Conservation (phyloP, 257 asterid species). For the Thymus quinquecostatus region DNA sequence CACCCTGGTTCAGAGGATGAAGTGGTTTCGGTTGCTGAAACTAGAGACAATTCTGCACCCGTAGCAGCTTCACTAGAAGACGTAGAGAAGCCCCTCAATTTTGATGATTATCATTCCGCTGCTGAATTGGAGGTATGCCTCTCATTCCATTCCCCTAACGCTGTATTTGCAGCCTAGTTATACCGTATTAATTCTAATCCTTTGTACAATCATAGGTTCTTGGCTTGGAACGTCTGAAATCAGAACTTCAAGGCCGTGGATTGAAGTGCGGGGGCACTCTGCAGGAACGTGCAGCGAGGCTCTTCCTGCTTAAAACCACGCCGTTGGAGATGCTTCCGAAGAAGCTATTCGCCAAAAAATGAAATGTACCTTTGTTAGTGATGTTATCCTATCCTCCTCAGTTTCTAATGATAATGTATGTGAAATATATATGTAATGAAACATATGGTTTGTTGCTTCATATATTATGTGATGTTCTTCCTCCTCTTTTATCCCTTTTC, state of each 20-base stretch:
- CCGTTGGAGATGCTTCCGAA: slow-evolving; percentile 81
- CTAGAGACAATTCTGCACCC: slow-evolving; percentile 25
- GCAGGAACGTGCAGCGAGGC: slow-evolving; percentile 90
- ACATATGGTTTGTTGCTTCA: not conserved
- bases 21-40: slow-evolving; percentile 33
- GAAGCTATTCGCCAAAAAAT: slow-evolving; percentile 86
- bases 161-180: not conserved
- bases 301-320: slow-evolving; percentile 59
- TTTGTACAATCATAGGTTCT: slow-evolving; percentile 47
- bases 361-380: slow-evolving; percentile 10
- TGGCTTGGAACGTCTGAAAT: slow-evolving; percentile 78
- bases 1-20: slow-evolving; percentile 39
- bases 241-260: slow-evolving; percentile 78
- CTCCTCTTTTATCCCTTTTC: not conserved
- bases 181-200: slow-evolving; percentile 6
- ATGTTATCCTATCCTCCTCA: not conserved
- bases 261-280: slow-evolving; percentile 81
- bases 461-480: not conserved
- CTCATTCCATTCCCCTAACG: not conserved
- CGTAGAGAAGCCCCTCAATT: slow-evolving; percentile 49
- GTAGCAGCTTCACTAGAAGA: not conserved
- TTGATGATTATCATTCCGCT: slow-evolving; percentile 64
- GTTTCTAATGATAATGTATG: not conserved
- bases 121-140: slow-evolving; percentile 64
- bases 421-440: not conserved